phyloP scores from a whole-genome alignment of 1,284 basidiomycete species.

The Austroboletus novae-zelandiae region DNA sequence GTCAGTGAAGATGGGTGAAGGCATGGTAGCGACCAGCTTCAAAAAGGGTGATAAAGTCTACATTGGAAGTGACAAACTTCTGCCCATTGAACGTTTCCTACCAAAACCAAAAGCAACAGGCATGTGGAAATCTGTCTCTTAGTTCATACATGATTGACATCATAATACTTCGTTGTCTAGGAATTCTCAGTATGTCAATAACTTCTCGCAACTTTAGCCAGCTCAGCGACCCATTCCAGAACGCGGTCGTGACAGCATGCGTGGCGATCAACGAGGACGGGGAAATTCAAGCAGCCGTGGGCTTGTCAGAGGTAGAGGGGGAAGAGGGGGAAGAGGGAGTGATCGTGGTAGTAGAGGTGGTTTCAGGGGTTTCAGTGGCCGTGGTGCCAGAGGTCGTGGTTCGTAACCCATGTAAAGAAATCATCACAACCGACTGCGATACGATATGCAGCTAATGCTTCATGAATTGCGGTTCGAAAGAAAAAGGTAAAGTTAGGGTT shows the following conservation, averaged over 20 bases:
- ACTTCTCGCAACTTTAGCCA: not conserved
- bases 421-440: not conserved
- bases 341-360: constrained; percentile 45
- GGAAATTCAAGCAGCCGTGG: constrained; percentile 50
- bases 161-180: constrained; percentile 27
- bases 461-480: not conserved
- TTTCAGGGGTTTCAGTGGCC: constrained; percentile 41
- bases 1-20: constrained; percentile 95
- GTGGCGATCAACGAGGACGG: constrained; percentile 39
- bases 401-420: constrained; percentile 31
- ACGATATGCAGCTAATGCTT: not conserved
- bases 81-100: constrained; percentile 96
- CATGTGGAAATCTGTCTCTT: constrained; percentile 37
- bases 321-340: constrained; percentile 41
- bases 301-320: constrained; percentile 39
- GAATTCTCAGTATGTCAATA: constrained; percentile 47
- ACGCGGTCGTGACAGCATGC: constrained; percentile 48
- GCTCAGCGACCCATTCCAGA: constrained; percentile 42
- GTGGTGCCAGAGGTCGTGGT: constrained; percentile 47
- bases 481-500: constrained; percentile 28
- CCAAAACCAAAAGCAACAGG: constrained; percentile 88
- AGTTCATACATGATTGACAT: constrained; percentile 3
- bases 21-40: constrained; percentile 95
- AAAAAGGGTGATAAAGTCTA: constrained; percentile 98
- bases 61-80: constrained; percentile 92